Evolutionary conservation across 768 basidiomycete genomes (phyloP).

Genomic region (Agaricus bisporus): DNA sequence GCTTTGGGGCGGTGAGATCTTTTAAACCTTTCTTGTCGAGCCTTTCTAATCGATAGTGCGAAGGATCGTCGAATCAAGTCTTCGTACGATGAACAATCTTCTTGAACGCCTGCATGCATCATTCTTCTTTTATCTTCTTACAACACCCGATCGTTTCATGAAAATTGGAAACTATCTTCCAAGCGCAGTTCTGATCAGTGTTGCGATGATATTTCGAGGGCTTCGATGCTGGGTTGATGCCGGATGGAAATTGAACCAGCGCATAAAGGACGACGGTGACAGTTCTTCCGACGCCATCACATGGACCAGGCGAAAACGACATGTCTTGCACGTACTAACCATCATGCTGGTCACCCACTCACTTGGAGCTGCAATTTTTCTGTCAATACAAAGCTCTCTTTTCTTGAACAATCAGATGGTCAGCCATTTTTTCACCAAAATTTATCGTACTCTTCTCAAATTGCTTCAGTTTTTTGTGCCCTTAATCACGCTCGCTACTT

Average conservation of each 20-base stretch:
- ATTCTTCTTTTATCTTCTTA: slow-evolving; percentile 91
- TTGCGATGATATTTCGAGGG: slow-evolving; percentile 83
- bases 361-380: slow-evolving; percentile 48
- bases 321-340: slow-evolving; percentile 45
- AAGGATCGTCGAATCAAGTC: slow-evolving; percentile 80
- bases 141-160: slow-evolving; percentile 58
- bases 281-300: slow-evolving; percentile 7
- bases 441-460: neutral
- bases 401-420: slow-evolving; percentile 39
- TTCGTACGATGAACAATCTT: slow-evolving; percentile 89
- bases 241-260: slow-evolving; percentile 39
- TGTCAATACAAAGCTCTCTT: slow-evolving; percentile 35
- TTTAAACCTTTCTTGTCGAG: neutral
- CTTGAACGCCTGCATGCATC: slow-evolving; percentile 96
- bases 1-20: slow-evolving; percentile 73
- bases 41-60: slow-evolving; percentile 5
- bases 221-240: slow-evolving; percentile 66
- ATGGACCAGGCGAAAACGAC: slow-evolving; percentile 47
- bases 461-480: slow-evolving; percentile 3
- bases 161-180: slow-evolving; percentile 92
- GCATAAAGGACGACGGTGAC: slow-evolving; percentile 15
- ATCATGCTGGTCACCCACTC: slow-evolving; percentile 53
- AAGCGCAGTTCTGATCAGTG: slow-evolving; percentile 76
- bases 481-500: slow-evolving; percentile 13
- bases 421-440: slow-evolving; percentile 10